These are phyloP conservation scores for Beauveria varroae DNA, from an alignment of 2,329 filamentous ascomycete species.

Conservation along the genomic window DNA sequence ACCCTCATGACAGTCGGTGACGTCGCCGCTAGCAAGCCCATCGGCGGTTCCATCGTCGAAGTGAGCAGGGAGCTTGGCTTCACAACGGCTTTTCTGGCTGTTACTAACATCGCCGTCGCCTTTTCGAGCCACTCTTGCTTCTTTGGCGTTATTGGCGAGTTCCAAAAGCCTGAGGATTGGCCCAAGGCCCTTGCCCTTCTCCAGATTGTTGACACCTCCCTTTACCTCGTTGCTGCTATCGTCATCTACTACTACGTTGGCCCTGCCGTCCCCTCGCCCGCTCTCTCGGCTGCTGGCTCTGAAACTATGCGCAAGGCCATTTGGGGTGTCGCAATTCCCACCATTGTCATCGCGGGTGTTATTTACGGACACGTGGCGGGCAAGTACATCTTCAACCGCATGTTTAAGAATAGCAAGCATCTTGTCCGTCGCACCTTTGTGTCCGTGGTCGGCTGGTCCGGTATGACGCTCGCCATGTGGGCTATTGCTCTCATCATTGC, in stretches of 20 bases:
- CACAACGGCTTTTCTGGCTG: constrained; percentile 46
- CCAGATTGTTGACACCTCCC: constrained; percentile 48
- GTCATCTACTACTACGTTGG: constrained; percentile 64
- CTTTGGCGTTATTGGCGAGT: constrained; percentile 58
- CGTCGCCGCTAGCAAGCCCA: constrained; percentile 41
- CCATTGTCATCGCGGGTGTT: constrained; percentile 63
- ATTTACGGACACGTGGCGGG: constrained; percentile 61
- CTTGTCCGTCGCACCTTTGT: constrained; percentile 41
- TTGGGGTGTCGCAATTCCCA: constrained; percentile 61
- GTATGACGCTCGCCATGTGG: constrained; percentile 49
- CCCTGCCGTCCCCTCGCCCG: constrained; percentile 53
- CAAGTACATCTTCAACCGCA: constrained; percentile 58
- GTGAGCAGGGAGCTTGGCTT: constrained; percentile 34
- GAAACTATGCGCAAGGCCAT: constrained; percentile 52
- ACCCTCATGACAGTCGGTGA: constrained; percentile 58
- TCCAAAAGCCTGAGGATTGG: constrained; percentile 53
- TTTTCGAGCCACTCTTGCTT: constrained; percentile 62
- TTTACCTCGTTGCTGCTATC: constrained; percentile 58
- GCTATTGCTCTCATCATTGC: constrained; percentile 59
- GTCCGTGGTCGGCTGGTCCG: constrained; percentile 50
- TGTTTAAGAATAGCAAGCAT: constrained; percentile 53
- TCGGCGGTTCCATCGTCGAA: constrained; percentile 27
- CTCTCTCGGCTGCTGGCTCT: constrained; percentile 52
- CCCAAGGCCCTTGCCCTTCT: constrained; percentile 48
- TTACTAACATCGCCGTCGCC: constrained; percentile 59